Evolutionary conservation across 2,329 filamentous ascomycete species (phyloP), one percentile per base, ranked within the genome.

Genomic region (Cladophialophora exuberans): DNA sequence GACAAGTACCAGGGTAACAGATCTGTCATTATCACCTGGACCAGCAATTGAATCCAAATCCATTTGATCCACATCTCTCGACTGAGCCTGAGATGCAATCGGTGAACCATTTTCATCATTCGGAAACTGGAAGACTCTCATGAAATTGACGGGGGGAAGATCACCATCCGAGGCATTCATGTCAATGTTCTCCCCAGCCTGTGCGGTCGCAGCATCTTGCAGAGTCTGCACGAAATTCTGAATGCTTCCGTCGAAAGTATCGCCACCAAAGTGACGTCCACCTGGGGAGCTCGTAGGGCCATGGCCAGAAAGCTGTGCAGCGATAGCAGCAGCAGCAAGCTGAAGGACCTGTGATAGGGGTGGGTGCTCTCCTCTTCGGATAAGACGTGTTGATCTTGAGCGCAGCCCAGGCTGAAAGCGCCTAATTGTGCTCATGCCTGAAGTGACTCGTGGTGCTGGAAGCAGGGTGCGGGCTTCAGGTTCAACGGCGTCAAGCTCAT

Each of bases 1-100:
- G 35, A 88, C 85, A 48, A 88, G 85, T 38, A 88, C 86, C 59
- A 88, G 79, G 6, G 85, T 86, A 33, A 87, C 82, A 70, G 85
- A 85, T 18, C 85, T 77, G 42, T 80, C 80, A 52, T 79, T 78
- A 20, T 65, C 57, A 49, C 73, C 73, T 31, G 74, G 73, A 18
- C 74, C 75, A 39, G 71, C 55, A 59, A 67, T 65, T 18, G 70
- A 72, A 41, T 77, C 74, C 42, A 72, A 51, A 52, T 73, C 70
- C 66, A 73, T 72, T 43, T 69, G 66, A 57, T 73, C 70, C 23
- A 64, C 56, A 33, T 66, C 64, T 38, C 52, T 56, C 33, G 67
- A 61, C 28, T 67, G 64, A 13, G 64, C 41, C 30, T 64, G 64
- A 25, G 63, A 62, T 52, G 65, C 46, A 22, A 65, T 59, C 3